Percentiles rank a stretch among this genome's conserved stretches.
phyloP scores from a whole-genome alignment of 305 asterid species.

The Fraxinus velutina region DNA sequence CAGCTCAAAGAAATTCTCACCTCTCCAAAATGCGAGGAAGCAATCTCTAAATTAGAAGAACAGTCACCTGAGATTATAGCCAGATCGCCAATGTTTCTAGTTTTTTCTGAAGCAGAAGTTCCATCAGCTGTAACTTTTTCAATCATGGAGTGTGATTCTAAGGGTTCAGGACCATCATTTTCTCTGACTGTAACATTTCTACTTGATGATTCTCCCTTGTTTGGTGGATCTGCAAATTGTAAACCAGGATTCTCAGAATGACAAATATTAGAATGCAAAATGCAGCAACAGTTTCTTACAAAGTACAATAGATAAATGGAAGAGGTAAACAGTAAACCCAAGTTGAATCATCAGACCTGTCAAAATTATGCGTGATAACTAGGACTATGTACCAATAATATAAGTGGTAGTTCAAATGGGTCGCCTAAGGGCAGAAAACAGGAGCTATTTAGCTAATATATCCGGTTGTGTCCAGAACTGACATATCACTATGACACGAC shows the following conservation, averaged over 20 bases:
- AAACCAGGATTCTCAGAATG: conserved; percentile 13
- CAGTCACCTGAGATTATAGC: conserved; percentile 28
- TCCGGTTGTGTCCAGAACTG: not conserved
- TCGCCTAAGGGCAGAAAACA: not conserved
- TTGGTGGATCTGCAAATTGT: conserved; percentile 44
- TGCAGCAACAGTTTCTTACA: conserved; percentile 1
- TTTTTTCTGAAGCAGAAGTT: conserved; percentile 26
- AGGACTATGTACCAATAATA: not conserved
- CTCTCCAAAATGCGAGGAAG: conserved; percentile 61
- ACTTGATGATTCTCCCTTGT: conserved; percentile 31
- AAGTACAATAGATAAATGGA: not conserved
- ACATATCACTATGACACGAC: not conserved
- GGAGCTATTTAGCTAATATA: not conserved
- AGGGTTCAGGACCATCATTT: conserved; percentile 31
- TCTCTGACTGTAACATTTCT: conserved; percentile 32
- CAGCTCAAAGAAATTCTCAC: conserved; percentile 43
- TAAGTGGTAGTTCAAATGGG: not conserved
- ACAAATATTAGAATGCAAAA: conserved; percentile 18
- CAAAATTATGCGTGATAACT: not conserved
- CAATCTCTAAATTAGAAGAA: conserved; percentile 51
- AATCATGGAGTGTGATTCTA: conserved; percentile 21
- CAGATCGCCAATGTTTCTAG: conserved; percentile 27
- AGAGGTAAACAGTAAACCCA: not conserved
- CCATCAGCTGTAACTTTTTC: conserved; percentile 18
- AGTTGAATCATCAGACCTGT: not conserved